Base-by-base conservation (phyloP, 73 alveolate genomes). In the Uronychia setigera region DNA sequence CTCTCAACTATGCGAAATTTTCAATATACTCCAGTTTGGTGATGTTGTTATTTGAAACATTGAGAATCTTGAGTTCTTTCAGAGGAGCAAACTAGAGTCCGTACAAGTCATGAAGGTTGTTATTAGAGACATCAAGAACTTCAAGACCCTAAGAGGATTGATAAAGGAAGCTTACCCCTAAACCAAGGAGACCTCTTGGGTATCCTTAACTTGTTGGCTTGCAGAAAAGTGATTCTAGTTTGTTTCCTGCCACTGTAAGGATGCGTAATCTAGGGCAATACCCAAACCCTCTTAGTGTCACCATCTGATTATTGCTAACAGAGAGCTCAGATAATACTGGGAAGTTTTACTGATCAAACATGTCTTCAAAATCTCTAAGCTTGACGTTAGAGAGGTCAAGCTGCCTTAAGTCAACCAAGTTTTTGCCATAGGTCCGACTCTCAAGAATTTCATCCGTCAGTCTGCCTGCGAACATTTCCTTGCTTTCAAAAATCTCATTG, bases 371-470 rank as follows among this genome's bases (percentile, higher is more conserved):
- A 75, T 92, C 97, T 76, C 97, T 77, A 0, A 96, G 90, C 78
- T 93, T 93, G 82, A 96, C 92, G 31, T 78, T 32, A 26, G 92
- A 74, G 13, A 94, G 76, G 78, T 94, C 97, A 30, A 96, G 92
- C 75, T 90, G 94, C 29, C 94, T 89, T 0, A 96, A 35, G 26
- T 94, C 97, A 33, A 57, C 34, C 27, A 92, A 60, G 59, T 82
- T 80, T 28, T 87, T 28, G 0, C 97, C 97, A 46, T 91, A 57
- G 5, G 88, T 28, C 79, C 96, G 80, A 29, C 92, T 60, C 79
- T 92, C 96, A 0, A 94, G 89, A 35, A 96, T 91, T 79, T 96
- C 99, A 32, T 94, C 98, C 35, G 99, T 92, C 25, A 96, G 89
- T 33, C 97, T 31, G 0, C 98, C 98, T 27, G 97, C 96, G 82